Percentiles rank a stretch among this genome's conserved stretches.
These are phyloP conservation scores for Aspergillus persii DNA, from an alignment of 2,329 filamentous ascomycete genomes.

Conservation along the genomic window DNA sequence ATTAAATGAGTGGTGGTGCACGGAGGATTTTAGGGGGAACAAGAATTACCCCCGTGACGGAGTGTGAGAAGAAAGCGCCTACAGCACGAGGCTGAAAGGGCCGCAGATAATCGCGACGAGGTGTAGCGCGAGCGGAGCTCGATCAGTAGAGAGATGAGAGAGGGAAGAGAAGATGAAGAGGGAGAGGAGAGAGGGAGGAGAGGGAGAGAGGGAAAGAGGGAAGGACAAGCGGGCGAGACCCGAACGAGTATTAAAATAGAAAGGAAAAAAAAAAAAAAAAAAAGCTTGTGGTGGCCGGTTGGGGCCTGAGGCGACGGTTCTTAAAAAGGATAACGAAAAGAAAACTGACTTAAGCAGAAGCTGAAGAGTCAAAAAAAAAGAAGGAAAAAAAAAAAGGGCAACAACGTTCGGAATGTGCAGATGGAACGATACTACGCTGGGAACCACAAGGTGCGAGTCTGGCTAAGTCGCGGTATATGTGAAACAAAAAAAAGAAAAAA, in stretches of 20 bases:
- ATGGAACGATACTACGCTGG: slow-evolving; percentile 4
- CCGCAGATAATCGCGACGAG: slow-evolving; percentile 12
- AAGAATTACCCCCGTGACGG: slow-evolving; percentile 22
- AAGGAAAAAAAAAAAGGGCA: slow-evolving; percentile 6
- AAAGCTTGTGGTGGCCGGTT: slow-evolving; percentile 20
- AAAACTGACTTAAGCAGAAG: slow-evolving; percentile 15
- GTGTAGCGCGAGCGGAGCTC: slow-evolving; percentile 4
- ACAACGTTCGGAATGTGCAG: slow-evolving; percentile 4
- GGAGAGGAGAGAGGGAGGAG: slow-evolving; percentile 1
- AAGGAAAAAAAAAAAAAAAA: slow-evolving; percentile 12
- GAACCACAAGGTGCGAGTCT: slow-evolving; percentile 4
- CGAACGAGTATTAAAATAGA: not conserved
- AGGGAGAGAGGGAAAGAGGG: slow-evolving; percentile 1
- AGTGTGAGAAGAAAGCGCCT: slow-evolving; percentile 16
- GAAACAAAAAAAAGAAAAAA: slow-evolving; percentile 6
- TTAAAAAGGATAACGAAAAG: slow-evolving; percentile 21
- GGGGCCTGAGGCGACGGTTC: slow-evolving; percentile 24
- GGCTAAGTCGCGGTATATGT: not conserved
- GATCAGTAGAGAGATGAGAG: slow-evolving; percentile 1
- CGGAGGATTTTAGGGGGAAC: slow-evolving; percentile 20
- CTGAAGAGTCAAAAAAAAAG: not conserved
- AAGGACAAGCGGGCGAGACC: not conserved
- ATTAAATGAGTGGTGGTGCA: slow-evolving; percentile 17
- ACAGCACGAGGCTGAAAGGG: slow-evolving; percentile 28
- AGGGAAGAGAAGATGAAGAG: not conserved